These are phyloP conservation scores for Lepiota subincarnata DNA, from an alignment of 768 basidiomycete species.

Conservation along the genomic window DNA sequence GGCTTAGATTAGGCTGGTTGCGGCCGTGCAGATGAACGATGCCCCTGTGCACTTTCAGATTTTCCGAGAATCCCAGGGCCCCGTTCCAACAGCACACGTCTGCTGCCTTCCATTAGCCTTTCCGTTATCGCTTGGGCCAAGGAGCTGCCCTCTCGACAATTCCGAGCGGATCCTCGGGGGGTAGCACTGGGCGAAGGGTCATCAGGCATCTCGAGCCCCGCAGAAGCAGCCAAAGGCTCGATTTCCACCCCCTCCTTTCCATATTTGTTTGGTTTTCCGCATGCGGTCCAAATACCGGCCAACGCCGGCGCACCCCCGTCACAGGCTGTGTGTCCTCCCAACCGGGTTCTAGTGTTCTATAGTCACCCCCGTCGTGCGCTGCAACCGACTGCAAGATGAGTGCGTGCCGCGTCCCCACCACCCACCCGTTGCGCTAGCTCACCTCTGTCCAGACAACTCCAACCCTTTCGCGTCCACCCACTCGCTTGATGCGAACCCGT, in stretches of 20 bases:
- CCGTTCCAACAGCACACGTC: neutral
- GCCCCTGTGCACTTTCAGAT: neutral
- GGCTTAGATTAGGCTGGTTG: neutral
- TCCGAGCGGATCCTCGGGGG: constrained; percentile 10
- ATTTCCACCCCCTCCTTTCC: neutral
- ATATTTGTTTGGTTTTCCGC: constrained; percentile 7
- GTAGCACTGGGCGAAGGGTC: neutral
- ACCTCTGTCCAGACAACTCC: constrained; percentile 36
- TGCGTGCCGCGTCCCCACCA: constrained; percentile 19
- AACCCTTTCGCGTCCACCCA: constrained; percentile 85
- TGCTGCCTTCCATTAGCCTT: neutral
- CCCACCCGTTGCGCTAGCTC: constrained; percentile 3
- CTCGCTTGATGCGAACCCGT: constrained; percentile 85
- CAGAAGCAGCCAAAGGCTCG: neutral
- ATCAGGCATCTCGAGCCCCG: neutral
- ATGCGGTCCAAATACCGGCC: constrained; percentile 13
- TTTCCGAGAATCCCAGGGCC: neutral
- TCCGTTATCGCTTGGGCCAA: neutral
- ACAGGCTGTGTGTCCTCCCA: neutral
- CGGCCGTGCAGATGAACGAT: neutral
- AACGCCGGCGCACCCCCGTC: neutral
- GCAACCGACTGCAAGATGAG: constrained; percentile 29
- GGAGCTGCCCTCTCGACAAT: neutral
- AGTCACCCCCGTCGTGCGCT: neutral
- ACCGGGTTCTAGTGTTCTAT: neutral